Evolutionary conservation across 129 eudicot genomes (phyloP).

Genomic region (Daucus carota): DNA sequence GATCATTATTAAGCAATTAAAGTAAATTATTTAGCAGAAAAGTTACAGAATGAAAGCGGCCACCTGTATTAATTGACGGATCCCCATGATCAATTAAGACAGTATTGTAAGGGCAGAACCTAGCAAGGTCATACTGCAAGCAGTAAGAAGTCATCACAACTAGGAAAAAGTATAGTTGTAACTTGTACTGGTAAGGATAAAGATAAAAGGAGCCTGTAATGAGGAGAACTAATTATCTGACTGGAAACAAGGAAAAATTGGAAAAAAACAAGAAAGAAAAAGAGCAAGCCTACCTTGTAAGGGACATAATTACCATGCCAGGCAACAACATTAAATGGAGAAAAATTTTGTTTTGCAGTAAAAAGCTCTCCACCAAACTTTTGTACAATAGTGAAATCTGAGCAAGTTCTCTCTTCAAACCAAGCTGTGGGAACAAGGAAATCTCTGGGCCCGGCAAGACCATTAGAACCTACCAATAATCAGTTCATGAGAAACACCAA

Average conservation of each 20-base stretch:
- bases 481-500: constrained; percentile 4
- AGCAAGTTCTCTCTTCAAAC: constrained; percentile 54
- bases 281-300: constrained; percentile 52
- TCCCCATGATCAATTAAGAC: constrained; percentile 92
- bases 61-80: constrained; percentile 95
- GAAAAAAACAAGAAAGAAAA: neutral
- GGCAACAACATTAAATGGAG: constrained; percentile 96
- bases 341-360: constrained; percentile 94
- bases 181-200: neutral
- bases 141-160: constrained; percentile 10
- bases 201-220: neutral
- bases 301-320: constrained; percentile 99
- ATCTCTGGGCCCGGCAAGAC: constrained; percentile 90
- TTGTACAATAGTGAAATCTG: constrained; percentile 70
- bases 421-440: constrained; percentile 82
- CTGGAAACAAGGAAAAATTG: neutral
- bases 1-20: neutral
- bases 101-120: constrained; percentile 93
- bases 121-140: constrained; percentile 76
- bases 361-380: constrained; percentile 96
- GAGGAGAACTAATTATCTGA: neutral
- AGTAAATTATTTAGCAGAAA: neutral
- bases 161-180: neutral
- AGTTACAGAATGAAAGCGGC: constrained; percentile 7
- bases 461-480: constrained; percentile 72